Percentiles rank a stretch among this genome's conserved stretches.
phyloP scores from a whole-genome alignment of 345 rosid genomes.

The Sisymbrium irio region DNA sequence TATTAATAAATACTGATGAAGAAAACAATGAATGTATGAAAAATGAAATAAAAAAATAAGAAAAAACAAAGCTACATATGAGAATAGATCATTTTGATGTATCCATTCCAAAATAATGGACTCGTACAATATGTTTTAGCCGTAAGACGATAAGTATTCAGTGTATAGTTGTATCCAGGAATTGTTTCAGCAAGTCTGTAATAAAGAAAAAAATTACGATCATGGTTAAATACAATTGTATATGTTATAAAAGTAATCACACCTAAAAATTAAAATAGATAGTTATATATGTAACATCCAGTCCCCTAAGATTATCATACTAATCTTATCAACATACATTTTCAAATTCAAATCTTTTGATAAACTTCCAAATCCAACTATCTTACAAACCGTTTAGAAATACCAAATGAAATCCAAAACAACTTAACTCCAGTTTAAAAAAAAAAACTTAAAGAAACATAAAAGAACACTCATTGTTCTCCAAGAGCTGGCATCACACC shows the following conservation, averaged over 20 bases:
- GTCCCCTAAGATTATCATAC: no score
- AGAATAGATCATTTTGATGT: neutral
- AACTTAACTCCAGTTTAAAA: no score
- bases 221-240: neutral
- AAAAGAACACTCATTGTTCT: no score
- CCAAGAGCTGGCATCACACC: no score
- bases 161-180: neutral
- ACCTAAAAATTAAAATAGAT: neutral
- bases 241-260: neutral
- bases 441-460: no score
- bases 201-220: neutral
- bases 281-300: no score
- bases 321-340: no score
- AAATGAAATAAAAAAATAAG: no score
- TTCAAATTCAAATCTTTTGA: no score
- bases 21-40: neutral
- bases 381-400: no score
- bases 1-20: neutral
- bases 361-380: no score
- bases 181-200: conserved; percentile 6
- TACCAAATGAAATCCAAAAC: no score
- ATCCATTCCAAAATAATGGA: conserved; percentile 13
- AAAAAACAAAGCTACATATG: neutral
- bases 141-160: neutral
- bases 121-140: neutral